Evolutionary conservation across 2,329 filamentous ascomycete genomes (phyloP), one percentile per base, ranked within the genome.

Genomic region (Verticillium albo-atrum): DNA sequence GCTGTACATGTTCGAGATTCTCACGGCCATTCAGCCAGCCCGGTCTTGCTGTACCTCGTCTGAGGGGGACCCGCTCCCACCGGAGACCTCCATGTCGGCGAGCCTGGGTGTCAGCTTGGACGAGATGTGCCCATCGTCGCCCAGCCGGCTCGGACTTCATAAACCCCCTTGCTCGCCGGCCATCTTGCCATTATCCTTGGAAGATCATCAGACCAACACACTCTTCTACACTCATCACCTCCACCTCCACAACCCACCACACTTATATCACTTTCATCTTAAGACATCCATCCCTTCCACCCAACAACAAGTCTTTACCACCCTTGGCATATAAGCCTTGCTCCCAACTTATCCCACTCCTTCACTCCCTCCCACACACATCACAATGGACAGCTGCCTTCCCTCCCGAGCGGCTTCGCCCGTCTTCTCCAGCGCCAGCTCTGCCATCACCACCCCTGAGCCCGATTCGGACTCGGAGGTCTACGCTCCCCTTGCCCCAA

Each of bases 361-460:
- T 20, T 6, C 35, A 4, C 9, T n/a, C 23, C 26, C 12, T 28
- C 14, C 14, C 23, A 54, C 52, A 30, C 28, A 27, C 25, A 26
- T 35, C 54, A 55, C 35, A 47, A 66, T 66, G 65, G 60, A 63
- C 50, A 57, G 54, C 26, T 56, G 60, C 35, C 52, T 56, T 57
- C 60, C 54, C 34, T 64, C 62, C 10, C 35, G 51, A 28, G 60
- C 58, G 15, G 63, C 62, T 23, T 63, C 64, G 0, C 56, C 59
- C 15, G 56, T 57, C 42, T 47, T 56, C 34, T 67, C 65, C 32
- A 60, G 59, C 2, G 26, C 27, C n/a, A 42, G 37, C 54, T 56
- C 54, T 15, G 34, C 54, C 54, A n/a, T 28, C 23, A 42, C 34
- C 34, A 56, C 54, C 5, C 54, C 54, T 17, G 54, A 56, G 15